Base-by-base conservation (phyloP, 257 asterid species). In the Schizonepeta tenuifolia region DNA sequence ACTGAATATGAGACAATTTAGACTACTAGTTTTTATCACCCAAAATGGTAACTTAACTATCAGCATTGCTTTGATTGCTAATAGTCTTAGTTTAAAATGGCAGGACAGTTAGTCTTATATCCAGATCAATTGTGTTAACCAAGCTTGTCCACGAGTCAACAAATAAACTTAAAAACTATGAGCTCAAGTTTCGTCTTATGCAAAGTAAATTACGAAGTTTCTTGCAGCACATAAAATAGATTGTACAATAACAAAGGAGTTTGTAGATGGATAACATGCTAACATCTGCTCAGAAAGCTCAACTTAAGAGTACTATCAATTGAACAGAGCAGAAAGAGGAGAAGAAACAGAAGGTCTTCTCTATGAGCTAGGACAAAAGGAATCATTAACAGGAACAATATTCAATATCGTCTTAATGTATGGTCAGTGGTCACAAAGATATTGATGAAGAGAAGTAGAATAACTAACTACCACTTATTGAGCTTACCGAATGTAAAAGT, bases 401-500 rank as follows among this genome's bases (percentile, higher is more conserved):
- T 40, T 36, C n/a, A 64, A 13, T 20, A 22, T 43, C 18, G 4
- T 73, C 20, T 6, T 64, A 24, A 31, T 14, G 36, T 63, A 50
- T 41, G 35, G 62, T 46, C 41, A 56, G 40, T 41, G 35, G 62
- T 46, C 41, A 56, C 69, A 22, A 56, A 64, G 36, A 38, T 15
- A 64, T 46, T 49, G 55, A 28, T 41, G 17, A 70, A 15, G 65
- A 4, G 54, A 33, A 33, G 59, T 53, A 47, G 40, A 72, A 72
- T 47, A 47, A 14, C 21, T 65, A 41, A 50, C 10, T 62, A 75
- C 36, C 24, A 53, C 50, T 44, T 36, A 69, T 18, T 20, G 66
- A 77, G 40, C 92, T 83, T 82, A 95, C 99, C 90, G 79, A 57
- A 92, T 90, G 85, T 95, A 95, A 83, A 90, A 92, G 75, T 95